phyloP scores from a whole-genome alignment of 495 filamentous ascomycete genomes.

The Tetracladium setigerum region DNA sequence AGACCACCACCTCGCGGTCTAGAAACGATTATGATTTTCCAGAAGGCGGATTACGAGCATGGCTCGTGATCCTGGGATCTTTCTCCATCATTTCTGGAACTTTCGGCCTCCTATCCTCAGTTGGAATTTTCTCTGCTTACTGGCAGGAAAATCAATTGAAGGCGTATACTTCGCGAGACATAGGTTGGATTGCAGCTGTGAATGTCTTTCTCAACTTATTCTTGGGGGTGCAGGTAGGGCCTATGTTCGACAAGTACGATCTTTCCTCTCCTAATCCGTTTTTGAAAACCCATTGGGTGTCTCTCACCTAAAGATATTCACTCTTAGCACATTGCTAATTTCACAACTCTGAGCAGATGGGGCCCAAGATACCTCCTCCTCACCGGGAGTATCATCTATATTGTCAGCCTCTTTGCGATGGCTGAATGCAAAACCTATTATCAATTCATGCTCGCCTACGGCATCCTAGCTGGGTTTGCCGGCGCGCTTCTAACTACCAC shows the following conservation, averaged over 20 bases:
- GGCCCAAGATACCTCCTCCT: conserved; percentile 10
- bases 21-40: conserved; percentile 37
- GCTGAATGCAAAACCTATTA: conserved; percentile 46
- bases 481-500: conserved; percentile 53
- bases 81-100: conserved; percentile 53
- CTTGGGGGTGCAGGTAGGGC: conserved; percentile 56
- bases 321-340: neutral
- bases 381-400: conserved; percentile 9
- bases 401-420: conserved; percentile 7
- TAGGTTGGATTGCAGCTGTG: conserved; percentile 59
- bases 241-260: conserved; percentile 55
- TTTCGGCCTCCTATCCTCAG: conserved; percentile 58
- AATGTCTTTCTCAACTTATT: conserved; percentile 59
- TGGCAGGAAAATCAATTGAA: conserved; percentile 51
- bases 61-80: conserved; percentile 55
- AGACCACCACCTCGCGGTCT: conserved; percentile 10
- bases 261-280: conserved; percentile 30
- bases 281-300: conserved; percentile 39
- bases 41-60: conserved; percentile 51
- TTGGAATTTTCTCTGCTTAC: conserved; percentile 57
- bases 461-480: conserved; percentile 46
- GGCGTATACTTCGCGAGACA: conserved; percentile 42
- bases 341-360: neutral
- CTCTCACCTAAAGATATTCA: conserved; percentile 30
- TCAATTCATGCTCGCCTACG: conserved; percentile 58